These are phyloP conservation scores for Diospyros kaki DNA, from an alignment of 148 eudicot genomes.

Conservation along the genomic window DNA sequence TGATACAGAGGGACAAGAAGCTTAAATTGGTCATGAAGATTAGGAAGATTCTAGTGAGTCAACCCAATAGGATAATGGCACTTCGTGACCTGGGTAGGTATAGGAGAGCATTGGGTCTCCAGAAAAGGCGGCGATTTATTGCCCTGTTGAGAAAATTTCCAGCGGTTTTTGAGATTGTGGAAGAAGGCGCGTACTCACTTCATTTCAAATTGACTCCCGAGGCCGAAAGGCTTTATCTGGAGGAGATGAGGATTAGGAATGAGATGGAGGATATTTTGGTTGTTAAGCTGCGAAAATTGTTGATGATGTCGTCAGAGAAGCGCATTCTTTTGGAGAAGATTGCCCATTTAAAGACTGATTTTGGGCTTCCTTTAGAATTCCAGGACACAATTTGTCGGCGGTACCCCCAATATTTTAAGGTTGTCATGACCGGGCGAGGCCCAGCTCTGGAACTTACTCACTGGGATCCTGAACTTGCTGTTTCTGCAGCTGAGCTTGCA, in stretches of 20 bases:
- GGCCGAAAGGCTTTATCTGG: constrained; percentile 87
- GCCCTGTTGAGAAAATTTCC: constrained; percentile 88
- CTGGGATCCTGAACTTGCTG: constrained; percentile 97
- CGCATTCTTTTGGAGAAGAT: constrained; percentile 83
- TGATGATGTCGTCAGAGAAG: constrained; percentile 93
- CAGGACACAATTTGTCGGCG: constrained; percentile 85
- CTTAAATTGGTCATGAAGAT: constrained; percentile 77
- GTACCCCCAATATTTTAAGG: constrained; percentile 90
- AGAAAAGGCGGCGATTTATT: constrained; percentile 62
- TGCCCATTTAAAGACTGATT: constrained; percentile 77
- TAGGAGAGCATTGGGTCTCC: constrained; percentile 65
- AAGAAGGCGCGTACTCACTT: constrained; percentile 85
- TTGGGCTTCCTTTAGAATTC: constrained; percentile 87
- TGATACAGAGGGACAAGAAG: constrained; percentile 91
- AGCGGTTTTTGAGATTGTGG: constrained; percentile 76
- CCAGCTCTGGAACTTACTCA: constrained; percentile 86
- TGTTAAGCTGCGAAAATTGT: constrained; percentile 73
- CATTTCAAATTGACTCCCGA: constrained; percentile 81
- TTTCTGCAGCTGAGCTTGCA: constrained; percentile 87
- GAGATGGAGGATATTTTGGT: constrained; percentile 86
- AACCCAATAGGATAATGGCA: constrained; percentile 69
- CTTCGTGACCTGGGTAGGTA: constrained; percentile 73
- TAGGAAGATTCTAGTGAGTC: constrained; percentile 68
- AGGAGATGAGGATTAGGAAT: constrained; percentile 83
- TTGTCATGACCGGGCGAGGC: constrained; percentile 71